phyloP scores from a whole-genome alignment of 129 eudicot species.

The Lactuca sativa region DNA sequence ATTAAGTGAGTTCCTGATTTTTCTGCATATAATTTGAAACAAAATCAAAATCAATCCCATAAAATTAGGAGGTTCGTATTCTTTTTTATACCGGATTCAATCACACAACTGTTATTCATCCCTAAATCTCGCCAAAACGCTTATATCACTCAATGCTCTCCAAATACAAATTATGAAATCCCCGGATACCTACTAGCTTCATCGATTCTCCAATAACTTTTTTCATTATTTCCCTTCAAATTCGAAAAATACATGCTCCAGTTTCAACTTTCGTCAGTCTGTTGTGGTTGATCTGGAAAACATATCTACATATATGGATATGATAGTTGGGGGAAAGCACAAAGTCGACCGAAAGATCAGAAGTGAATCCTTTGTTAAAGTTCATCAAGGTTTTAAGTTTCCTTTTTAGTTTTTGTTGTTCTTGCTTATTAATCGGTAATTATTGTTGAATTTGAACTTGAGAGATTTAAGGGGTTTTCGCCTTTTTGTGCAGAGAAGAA shows the following conservation, averaged over 20 bases:
- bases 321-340: constrained; percentile 85
- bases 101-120: too few relatives aligned
- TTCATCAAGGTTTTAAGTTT: constrained; percentile 56
- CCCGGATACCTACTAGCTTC: too few relatives aligned
- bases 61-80: too few relatives aligned
- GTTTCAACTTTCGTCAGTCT: constrained; percentile 15
- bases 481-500: constrained; percentile 75
- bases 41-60: too few relatives aligned
- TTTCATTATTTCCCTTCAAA: constrained; percentile 22
- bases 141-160: too few relatives aligned
- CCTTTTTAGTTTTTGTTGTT: background rate
- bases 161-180: too few relatives aligned
- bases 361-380: constrained; percentile 90
- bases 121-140: too few relatives aligned
- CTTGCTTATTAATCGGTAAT: background rate
- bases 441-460: constrained; percentile 17
- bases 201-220: constrained; percentile 26
- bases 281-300: constrained; percentile 33
- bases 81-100: too few relatives aligned
- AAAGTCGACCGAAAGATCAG: constrained; percentile 99
- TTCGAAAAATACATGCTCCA: constrained; percentile 9
- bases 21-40: too few relatives aligned
- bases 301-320: constrained; percentile 53
- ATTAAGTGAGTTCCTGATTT: too few relatives aligned
- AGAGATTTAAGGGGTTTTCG: constrained; percentile 4